These are phyloP conservation scores for Besnoitia besnoiti DNA, from an alignment of 169 alveolate genomes.

Conservation along the genomic window DNA sequence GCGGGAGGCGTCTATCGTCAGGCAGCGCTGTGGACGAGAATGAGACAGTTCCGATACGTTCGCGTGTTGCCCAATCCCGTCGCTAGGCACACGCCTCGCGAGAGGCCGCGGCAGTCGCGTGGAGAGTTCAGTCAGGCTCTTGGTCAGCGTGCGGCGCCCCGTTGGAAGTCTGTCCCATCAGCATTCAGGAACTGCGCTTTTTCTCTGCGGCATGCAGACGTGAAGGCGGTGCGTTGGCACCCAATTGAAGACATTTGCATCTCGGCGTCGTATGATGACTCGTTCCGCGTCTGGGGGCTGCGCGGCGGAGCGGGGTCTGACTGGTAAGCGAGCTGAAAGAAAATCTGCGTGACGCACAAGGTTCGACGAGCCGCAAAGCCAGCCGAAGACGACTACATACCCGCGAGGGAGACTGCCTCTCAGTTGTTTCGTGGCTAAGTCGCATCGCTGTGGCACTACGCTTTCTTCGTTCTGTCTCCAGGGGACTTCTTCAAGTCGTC, in stretches of 20 bases:
- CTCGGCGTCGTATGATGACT: conserved; percentile 87
- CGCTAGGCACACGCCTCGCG: not conserved
- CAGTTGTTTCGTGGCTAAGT: too few species aligned
- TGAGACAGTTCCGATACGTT: too few species aligned
- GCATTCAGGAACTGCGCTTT: too few species aligned
- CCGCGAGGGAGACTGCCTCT: not conserved
- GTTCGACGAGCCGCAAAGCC: not conserved
- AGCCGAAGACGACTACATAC: not conserved
- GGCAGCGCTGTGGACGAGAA: too few species aligned
- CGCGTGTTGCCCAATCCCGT: too few species aligned
- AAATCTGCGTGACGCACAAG: not conserved
- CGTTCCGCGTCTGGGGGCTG: conserved; percentile 71
- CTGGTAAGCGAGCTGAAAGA: too few species aligned
- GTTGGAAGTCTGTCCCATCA: too few species aligned
- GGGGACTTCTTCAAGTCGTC: conserved; percentile 34
- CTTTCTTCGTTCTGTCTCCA: not conserved
- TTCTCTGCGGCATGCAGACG: conserved; percentile 72
- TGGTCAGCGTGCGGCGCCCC: too few species aligned
- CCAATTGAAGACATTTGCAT: conserved; percentile 75
- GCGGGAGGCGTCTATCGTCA: too few species aligned
- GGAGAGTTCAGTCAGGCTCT: not conserved
- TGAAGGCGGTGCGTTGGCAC: conserved; percentile 86
- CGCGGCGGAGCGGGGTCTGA: conserved; percentile 24
- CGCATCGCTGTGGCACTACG: not conserved
- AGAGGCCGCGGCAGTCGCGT: not conserved